Evolutionary conservation across 441 rosid genomes (phyloP).

Genomic region (Populus hybrid): DNA sequence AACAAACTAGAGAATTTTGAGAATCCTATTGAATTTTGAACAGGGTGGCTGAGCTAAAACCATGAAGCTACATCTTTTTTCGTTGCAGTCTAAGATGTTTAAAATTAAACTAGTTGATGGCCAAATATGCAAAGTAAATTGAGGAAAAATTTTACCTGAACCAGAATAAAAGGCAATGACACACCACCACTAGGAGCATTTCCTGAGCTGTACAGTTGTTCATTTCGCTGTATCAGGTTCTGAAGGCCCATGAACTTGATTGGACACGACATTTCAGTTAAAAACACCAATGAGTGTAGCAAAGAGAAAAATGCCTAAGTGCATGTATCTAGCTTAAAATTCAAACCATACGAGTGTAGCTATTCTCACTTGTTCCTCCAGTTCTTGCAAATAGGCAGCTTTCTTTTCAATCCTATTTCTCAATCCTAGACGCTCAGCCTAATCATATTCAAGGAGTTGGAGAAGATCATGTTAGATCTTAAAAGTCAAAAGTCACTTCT

Average conservation of each 20-base stretch:
- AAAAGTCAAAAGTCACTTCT: constrained; percentile 9
- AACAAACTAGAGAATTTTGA: too few relatives aligned
- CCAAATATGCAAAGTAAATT: constrained; percentile 1
- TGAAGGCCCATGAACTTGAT: constrained; percentile 81
- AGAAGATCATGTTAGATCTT: constrained; percentile 19
- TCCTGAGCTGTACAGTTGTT: constrained; percentile 73
- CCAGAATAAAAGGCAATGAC: constrained; percentile 93
- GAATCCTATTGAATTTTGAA: neutral
- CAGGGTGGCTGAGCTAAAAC: neutral
- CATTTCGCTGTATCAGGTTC: constrained; percentile 79
- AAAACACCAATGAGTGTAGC: neutral
- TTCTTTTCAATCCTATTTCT: constrained; percentile 88
- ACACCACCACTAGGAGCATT: constrained; percentile 85
- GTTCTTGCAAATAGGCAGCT: constrained; percentile 75
- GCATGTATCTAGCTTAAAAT: constrained; percentile 2
- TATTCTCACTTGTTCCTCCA: constrained; percentile 85
- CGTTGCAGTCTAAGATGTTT: neutral
- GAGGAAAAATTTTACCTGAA: constrained; percentile 64
- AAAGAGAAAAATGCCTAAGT: constrained; percentile 10
- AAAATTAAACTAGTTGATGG: neutral
- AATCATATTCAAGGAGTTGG: constrained; percentile 21
- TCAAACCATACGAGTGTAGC: neutral
- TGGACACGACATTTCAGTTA: constrained; percentile 21
- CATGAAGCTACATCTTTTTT: neutral
- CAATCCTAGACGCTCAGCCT: constrained; percentile 67